Evolutionary conservation across 306 rosid genomes (phyloP).

Genomic region (Cicer bijugum): DNA sequence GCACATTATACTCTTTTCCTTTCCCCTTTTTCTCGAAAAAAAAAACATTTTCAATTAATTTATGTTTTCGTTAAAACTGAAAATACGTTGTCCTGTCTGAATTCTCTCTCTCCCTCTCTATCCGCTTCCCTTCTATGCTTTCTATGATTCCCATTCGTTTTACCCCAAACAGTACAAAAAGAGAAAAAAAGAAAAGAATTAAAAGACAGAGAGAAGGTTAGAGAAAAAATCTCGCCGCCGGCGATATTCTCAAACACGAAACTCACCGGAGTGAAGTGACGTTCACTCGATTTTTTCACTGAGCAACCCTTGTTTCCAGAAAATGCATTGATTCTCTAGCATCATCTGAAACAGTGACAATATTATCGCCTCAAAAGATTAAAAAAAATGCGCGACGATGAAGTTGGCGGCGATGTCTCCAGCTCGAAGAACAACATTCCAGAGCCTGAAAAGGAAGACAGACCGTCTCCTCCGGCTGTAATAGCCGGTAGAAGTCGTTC

Average conservation of each 20-base stretch:
- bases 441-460: conserved; percentile 51
- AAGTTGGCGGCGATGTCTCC: conserved; percentile 44
- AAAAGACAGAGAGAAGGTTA: conserved; percentile 27
- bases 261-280: not conserved
- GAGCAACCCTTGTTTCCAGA: not conserved
- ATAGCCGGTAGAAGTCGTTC: conserved; percentile 63
- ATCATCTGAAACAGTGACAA: not conserved
- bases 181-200: conserved; percentile 24
- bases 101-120: conserved; percentile 45
- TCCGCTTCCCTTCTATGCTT: conserved; percentile 45
- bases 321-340: conserved; percentile 44
- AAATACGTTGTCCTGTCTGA: conserved; percentile 28
- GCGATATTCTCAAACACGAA: conserved; percentile 24
- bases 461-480: conserved; percentile 44
- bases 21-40: not conserved
- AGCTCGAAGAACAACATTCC: conserved; percentile 62
- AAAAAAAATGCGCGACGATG: conserved; percentile 66
- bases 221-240: conserved; percentile 44
- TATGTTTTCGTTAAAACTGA: conserved; percentile 6
- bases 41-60: not conserved
- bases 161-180: conserved; percentile 58
- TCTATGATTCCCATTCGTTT: conserved; percentile 67
- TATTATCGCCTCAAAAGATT: not conserved
- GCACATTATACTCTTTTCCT: conserved; percentile 38
- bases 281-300: not conserved